Evolutionary conservation across 2,329 filamentous ascomycete genomes (phyloP), one percentile per base, ranked within the genome.

Genomic region (Macrophomina phaseolina): DNA sequence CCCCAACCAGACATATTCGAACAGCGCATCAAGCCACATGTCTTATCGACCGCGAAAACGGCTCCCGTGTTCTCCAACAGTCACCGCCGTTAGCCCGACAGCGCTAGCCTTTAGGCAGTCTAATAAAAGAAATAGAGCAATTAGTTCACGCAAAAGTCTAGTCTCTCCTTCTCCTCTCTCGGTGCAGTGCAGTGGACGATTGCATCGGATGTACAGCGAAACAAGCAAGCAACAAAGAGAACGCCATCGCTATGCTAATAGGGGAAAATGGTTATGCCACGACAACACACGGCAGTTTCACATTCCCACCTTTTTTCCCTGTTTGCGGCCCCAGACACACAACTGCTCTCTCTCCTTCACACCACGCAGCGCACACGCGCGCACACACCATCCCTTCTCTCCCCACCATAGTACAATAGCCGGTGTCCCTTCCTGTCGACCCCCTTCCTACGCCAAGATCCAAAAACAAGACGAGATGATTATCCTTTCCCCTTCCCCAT

Each of bases 351-450:
- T 38, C 36, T 12, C 36, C 36, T 12, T 23, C 23, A 3, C 23
- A 23, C 23, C 23, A 23, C 23, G 3, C 23, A 23, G 23, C 23
- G 23, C 23, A 23, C 23, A 23, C 23, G 23, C 23, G 23, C 23
- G 23, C 23, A 23, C 23, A 23, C 23, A 2, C 23, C 23, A 23
- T 23, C 23, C 23, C 23, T 23, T 23, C 23, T 23, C 23, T 23
- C 23, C 23, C 23, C 23, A 23, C 23, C 23, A 23, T 23, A 1
- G 23, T 23, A 23, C 23, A 23, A 23, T 23, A 16, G 34, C 52
- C 71, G 71, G 72, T 74, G 73, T 73, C 74, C 70, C 72, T 74
- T 73, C 74, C 45, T 18, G 8, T n/a, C n/a, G 7, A 18, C 18
- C 12, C 18, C 48, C 23, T 14, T 36, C 53, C 55, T 60, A 28